These are phyloP conservation scores for Ustulina deusta DNA, from an alignment of 2,329 filamentous ascomycete species.

Conservation along the genomic window DNA sequence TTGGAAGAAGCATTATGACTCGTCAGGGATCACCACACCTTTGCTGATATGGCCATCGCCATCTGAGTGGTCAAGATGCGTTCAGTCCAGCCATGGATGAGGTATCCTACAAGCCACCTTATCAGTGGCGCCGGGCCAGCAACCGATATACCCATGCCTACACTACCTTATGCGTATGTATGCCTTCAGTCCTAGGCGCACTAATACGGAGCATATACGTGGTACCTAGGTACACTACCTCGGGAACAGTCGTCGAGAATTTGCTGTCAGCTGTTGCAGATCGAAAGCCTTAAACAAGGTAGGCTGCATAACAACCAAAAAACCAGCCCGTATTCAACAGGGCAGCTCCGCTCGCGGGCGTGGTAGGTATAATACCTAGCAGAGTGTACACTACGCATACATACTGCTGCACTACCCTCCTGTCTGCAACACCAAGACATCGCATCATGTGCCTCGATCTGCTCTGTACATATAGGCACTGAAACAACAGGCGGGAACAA, in stretches of 20 bases:
- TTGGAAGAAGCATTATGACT: background rate
- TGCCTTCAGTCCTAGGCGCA: no score
- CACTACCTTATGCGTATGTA: background rate
- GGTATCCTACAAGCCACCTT: conserved; percentile 20
- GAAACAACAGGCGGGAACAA: conserved; percentile 1
- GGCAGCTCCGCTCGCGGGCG: background rate
- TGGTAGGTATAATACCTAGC: no score
- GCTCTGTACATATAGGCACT: background rate
- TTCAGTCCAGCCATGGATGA: conserved; percentile 11
- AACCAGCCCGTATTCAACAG: background rate
- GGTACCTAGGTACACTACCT: background rate
- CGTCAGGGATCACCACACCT: background rate
- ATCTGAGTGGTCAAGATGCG: conserved; percentile 17
- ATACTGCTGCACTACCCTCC: background rate
- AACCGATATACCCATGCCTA: background rate
- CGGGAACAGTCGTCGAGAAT: background rate
- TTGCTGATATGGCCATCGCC: conserved; percentile 2
- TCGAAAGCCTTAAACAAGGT: conserved; percentile 17
- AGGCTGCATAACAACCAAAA: conserved; percentile 17
- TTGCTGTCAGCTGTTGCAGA: conserved; percentile 22
- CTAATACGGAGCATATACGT: no score
- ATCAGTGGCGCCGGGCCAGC: conserved; percentile 4
- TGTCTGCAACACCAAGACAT: background rate
- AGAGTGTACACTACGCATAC: background rate
- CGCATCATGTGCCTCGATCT: conserved; percentile 2